phyloP scores from a whole-genome alignment of 106 monocot genomes.

The Acorus calamus region DNA sequence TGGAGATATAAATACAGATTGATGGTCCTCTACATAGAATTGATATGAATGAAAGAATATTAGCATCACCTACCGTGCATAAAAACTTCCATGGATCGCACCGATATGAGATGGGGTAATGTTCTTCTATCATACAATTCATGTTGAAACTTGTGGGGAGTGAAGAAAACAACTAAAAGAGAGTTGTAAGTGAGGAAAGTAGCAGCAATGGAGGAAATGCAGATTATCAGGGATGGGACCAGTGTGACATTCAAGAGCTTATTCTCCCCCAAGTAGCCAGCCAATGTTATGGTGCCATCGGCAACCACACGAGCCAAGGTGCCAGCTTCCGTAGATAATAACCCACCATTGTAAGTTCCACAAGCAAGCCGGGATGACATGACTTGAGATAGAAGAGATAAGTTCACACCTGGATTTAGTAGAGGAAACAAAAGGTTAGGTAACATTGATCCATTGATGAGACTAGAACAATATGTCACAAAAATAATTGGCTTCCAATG shows the following conservation, averaged over 20 bases:
- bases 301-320: constrained; percentile 41
- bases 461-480: no score
- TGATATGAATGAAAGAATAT: no score
- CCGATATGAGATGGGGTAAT: no score
- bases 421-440: not conserved
- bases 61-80: no score
- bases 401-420: constrained; percentile 30
- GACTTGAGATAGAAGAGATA: constrained; percentile 40
- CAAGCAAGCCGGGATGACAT: constrained; percentile 41
- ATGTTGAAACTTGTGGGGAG: no score
- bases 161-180: no score
- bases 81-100: no score
- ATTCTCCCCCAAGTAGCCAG: constrained; percentile 28
- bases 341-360: constrained; percentile 46
- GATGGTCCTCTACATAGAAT: no score
- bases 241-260: constrained; percentile 30
- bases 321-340: constrained; percentile 45
- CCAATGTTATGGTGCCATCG: constrained; percentile 40
- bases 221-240: constrained; percentile 29
- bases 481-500: no score
- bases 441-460: not conserved
- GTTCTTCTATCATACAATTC: no score
- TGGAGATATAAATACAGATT: no score
- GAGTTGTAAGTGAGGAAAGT: constrained; percentile 30
- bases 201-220: constrained; percentile 18